Evolutionary conservation across 2,329 filamentous ascomycete species (phyloP).

Genomic region (Phialophora verrucosa): DNA sequence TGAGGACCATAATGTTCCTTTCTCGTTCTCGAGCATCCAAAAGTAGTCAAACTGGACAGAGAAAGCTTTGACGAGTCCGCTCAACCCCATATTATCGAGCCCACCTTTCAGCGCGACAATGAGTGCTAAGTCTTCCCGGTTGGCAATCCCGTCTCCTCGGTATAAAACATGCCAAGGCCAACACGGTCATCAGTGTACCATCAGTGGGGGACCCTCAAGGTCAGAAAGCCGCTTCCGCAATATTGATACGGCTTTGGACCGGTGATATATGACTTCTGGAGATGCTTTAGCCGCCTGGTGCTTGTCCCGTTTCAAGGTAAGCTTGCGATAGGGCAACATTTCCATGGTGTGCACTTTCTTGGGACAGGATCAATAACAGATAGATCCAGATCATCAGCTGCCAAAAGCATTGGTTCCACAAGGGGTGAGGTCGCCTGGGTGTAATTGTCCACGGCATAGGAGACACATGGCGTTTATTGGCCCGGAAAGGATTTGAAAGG

Average conservation of each 20-base stretch:
- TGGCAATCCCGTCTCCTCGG: constrained; percentile 19
- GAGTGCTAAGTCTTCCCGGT: constrained; percentile 28
- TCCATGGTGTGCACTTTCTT: constrained; percentile 27
- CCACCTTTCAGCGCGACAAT: constrained; percentile 33
- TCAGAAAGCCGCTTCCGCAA: constrained; percentile 18
- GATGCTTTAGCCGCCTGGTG: constrained; percentile 18
- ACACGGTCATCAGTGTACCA: constrained; percentile 24
- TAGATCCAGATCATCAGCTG: constrained; percentile 26
- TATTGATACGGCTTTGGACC: constrained; percentile 17
- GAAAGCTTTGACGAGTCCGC: constrained; percentile 28
- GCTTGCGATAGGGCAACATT: constrained; percentile 29
- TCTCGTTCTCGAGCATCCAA: constrained; percentile 31
- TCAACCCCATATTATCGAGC: constrained; percentile 21
- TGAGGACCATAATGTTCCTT: constrained; percentile 17
- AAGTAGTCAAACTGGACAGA: constrained; percentile 30
- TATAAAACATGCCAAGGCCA: constrained; percentile 28
- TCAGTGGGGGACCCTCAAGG: constrained; percentile 21
- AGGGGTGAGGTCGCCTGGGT: constrained; percentile 22
- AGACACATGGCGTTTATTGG: constrained; percentile 25
- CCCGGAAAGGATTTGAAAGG: constrained; percentile 27
- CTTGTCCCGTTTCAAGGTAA: constrained; percentile 24
- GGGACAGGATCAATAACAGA: constrained; percentile 20
- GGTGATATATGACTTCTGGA: constrained; percentile 25
- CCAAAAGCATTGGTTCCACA: constrained; percentile 24
- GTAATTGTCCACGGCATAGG: constrained; percentile 26